Conservation (phyloP, 352 stramenopile species). For the Phytophthora kernoviae region DNA sequence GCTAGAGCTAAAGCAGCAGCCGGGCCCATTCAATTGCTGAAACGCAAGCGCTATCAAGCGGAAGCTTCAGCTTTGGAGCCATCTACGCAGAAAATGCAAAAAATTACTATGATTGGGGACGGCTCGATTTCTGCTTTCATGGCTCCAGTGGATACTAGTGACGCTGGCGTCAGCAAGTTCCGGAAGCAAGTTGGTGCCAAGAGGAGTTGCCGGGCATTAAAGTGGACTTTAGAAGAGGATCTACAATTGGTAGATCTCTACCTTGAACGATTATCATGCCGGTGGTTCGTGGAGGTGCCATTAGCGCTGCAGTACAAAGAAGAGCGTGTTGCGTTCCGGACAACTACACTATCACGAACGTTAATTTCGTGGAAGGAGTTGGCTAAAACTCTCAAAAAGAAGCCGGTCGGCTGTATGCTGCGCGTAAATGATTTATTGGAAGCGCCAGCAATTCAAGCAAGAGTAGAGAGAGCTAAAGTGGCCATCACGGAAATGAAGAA, state of each 20-base stretch:
- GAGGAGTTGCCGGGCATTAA: constrained; percentile 55
- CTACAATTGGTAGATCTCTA: constrained; percentile 72
- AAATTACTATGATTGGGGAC: constrained; percentile 27
- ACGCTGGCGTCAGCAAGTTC: constrained; percentile 46
- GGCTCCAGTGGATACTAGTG: constrained; percentile 33
- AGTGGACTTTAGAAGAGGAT: constrained; percentile 72
- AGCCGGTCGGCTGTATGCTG: constrained; percentile 66
- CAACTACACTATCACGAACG: constrained; percentile 52
- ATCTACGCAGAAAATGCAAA: constrained; percentile 36
- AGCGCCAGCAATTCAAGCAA: constrained; percentile 64
- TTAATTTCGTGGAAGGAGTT: constrained; percentile 80
- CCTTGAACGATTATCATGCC: constrained; percentile 69
- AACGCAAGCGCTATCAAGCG: constrained; percentile 59
- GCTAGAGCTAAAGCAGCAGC: constrained; percentile 64
- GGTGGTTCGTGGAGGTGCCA: constrained; percentile 83
- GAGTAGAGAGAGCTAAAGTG: constrained; percentile 60
- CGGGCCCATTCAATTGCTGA: constrained; percentile 46
- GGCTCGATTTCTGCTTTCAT: constrained; percentile 27
- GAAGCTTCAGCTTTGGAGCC: constrained; percentile 6
- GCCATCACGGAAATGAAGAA: constrained; percentile 76
- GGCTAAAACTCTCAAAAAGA: constrained; percentile 60
- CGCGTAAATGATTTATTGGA: constrained; percentile 72
- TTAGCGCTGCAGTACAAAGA: constrained; percentile 66
- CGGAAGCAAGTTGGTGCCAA: constrained; percentile 54
- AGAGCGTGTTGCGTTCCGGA: constrained; percentile 73